phyloP scores from a whole-genome alignment of 2,329 filamentous ascomycete genomes.

The Beauveria sp. region DNA sequence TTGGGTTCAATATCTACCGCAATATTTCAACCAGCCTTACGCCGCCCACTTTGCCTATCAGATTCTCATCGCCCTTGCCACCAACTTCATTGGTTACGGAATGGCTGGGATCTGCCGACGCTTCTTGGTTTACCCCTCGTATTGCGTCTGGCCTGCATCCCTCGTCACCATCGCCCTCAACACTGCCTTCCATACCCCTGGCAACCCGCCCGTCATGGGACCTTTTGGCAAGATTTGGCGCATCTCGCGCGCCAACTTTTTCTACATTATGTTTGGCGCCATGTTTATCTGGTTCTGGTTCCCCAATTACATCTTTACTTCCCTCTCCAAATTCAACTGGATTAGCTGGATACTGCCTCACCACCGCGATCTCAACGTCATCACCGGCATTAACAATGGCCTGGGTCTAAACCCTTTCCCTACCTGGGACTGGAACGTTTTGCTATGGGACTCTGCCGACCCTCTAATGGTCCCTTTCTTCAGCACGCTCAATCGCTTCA shows the following conservation, averaged over 20 bases:
- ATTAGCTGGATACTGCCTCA: constrained; percentile 47
- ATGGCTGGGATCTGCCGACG: constrained; percentile 46
- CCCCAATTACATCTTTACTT: constrained; percentile 46
- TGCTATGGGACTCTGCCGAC: constrained; percentile 35
- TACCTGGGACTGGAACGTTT: constrained; percentile 41
- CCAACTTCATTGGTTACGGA: constrained; percentile 53
- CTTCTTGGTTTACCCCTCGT: constrained; percentile 48
- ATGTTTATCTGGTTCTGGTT: constrained; percentile 56
- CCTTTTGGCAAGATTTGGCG: constrained; percentile 37
- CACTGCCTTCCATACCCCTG: constrained; percentile 42
- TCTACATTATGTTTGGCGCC: constrained; percentile 39
- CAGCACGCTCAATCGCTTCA: constrained; percentile 54
- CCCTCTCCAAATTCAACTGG: constrained; percentile 48
- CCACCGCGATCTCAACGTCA: constrained; percentile 33
- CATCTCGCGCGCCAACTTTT: constrained; percentile 45
- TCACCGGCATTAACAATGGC: constrained; percentile 37
- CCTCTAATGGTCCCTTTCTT: constrained; percentile 45
- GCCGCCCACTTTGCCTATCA: constrained; percentile 46
- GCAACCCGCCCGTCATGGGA: constrained; percentile 31
- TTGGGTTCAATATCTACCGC: constrained; percentile 44
- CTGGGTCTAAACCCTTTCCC: constrained; percentile 39
- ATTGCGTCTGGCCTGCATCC: constrained; percentile 50
- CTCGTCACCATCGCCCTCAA: constrained; percentile 49
- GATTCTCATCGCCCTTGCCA: constrained; percentile 46
- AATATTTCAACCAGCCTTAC: constrained; percentile 48